Base-by-base conservation (phyloP, 2,329 filamentous ascomycete species). In the Spiromastix sp. region DNA sequence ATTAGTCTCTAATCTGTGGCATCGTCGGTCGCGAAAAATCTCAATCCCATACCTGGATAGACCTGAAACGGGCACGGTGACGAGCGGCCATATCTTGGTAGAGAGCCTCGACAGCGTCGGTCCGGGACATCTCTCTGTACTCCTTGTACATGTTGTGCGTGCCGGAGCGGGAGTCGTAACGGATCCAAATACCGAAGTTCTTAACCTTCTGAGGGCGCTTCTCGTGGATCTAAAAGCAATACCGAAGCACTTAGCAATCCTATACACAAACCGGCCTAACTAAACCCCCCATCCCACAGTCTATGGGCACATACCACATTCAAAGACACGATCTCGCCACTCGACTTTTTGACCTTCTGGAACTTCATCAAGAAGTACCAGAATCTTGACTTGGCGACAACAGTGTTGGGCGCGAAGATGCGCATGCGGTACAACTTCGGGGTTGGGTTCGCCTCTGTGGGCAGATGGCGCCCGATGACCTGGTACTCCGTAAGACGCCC, bases 141-240 rank as follows among this genome's bases (percentile, higher is more conserved):
- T 98, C 91, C 81, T 96, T 96, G 85, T 98, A 98, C 91, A 98
- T 98, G 83, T 98, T 98, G 86, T 98, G 91, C 60, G 91, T 98
- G 59, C 91, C 91, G 59, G 91, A 96, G 70, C 91, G 89, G 47
- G 93, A 98, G 74, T 98, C 89, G 76, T 98, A 98, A 66, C 93
- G 87, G 73, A 98, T 81, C 93, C 93, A 98, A 79, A 98, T 81
- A 68, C 91, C 91, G 67, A 98, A 96, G 84, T 95, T 98, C 86
- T 98, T 98, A 79, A 98, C 87, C 78, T 94, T 95, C 63, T 87
- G 75, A 60, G 91, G 91, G 70, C 85, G 86, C 82, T 96, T 96
- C 86, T 98, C 91, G 72, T 78, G 71, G 74, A 98, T 93, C 87
- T 94, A 51, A 32, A 21, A 16, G 11, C 13, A 39, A 35, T n/a